Percentiles rank a stretch among this genome's conserved stretches.
Conservation (phyloP, 2,329 filamentous ascomycete genomes). For the Didymella pomorum region DNA sequence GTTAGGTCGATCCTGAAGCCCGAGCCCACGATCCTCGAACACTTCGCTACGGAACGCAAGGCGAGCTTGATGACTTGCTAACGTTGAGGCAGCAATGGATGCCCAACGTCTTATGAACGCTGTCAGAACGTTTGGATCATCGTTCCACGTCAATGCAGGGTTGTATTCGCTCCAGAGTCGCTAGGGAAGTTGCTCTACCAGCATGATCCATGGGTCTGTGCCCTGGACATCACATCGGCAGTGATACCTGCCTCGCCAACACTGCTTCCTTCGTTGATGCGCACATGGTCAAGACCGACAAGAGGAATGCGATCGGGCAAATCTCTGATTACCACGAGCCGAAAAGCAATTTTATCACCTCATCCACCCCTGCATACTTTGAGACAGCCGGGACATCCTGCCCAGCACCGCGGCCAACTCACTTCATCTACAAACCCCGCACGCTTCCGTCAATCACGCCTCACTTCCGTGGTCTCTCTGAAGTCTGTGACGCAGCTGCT, state of each 20-base stretch:
- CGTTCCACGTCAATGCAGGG: neutral
- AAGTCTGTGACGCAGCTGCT: constrained; percentile 1
- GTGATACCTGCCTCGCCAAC: neutral
- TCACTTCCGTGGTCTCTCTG: constrained; percentile 6
- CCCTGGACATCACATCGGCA: neutral
- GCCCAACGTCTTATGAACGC: constrained; percentile 6
- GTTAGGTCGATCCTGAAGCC: constrained; percentile 8
- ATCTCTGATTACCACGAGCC: neutral
- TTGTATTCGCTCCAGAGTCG: neutral
- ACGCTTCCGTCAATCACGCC: constrained; percentile 11
- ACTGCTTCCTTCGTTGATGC: neutral
- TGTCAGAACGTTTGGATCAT: neutral
- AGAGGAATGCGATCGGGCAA: neutral
- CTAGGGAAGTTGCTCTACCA: neutral
- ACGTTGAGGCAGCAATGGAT: constrained; percentile 10
- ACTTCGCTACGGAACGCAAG: neutral
- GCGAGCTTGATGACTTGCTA: constrained; percentile 1
- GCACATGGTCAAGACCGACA: neutral
- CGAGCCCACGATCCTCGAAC: neutral
- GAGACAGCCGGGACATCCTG: constrained; percentile 20
- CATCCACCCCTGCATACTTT: constrained; percentile 15
- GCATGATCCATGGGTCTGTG: constrained; percentile 17
- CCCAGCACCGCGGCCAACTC: constrained; percentile 12
- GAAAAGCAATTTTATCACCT: constrained; percentile 9
- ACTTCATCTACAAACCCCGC: constrained; percentile 17